Evolutionary conservation across 306 rosid genomes (phyloP), one percentile per base, ranked within the genome.

Genomic region (Inga oerstediana): DNA sequence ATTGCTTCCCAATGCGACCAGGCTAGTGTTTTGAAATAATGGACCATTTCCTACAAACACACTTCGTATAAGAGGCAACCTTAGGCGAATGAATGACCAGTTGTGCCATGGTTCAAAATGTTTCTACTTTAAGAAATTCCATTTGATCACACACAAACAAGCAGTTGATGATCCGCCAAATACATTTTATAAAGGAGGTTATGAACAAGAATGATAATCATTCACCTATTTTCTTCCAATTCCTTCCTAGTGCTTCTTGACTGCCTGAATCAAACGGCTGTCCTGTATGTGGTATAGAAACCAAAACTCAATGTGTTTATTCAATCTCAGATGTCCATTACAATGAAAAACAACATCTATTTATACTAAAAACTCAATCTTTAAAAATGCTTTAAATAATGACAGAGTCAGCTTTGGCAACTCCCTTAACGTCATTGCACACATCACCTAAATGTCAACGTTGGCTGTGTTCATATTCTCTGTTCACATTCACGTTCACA

Each of bases 1-100:
- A 92, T 88, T 89, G 94, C 87, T 91, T 92, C 72, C 93, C 97
- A 46, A 89, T 84, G 44, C 93, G 94, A 79, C 92, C 91, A 17
- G 88, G 88, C 39, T 91, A 81, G 78, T n/a, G 79, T 77, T 88
- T 89, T 5, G 91, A 89, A 51, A 81, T 83, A 67, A 69, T 22
- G 67, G 94, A 89, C 97, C 93, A 91, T 70, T 84, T 82, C 89
- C 84, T 90, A 56, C 51, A 62, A 79, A 93, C 92, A 59, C 85
- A 58, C 58, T 79, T 85, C 35, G 81, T 81, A 24, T 24, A 54
- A 19, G 0, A 54, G 61, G 24, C 10, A 54, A 19, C 24, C 61
- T 54, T 54, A 2, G 20, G 81, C 52, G 27, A 79, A 56, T 20
- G 49, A 75, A 45, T 35, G 79, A 62, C 7, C 13, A 34, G 30